A percentile compares a stretch with the other conserved stretches of the same genome.
Evolutionary conservation across 2,329 filamentous ascomycete species (phyloP).

Genomic region (Pseudocercospora cruenta): DNA sequence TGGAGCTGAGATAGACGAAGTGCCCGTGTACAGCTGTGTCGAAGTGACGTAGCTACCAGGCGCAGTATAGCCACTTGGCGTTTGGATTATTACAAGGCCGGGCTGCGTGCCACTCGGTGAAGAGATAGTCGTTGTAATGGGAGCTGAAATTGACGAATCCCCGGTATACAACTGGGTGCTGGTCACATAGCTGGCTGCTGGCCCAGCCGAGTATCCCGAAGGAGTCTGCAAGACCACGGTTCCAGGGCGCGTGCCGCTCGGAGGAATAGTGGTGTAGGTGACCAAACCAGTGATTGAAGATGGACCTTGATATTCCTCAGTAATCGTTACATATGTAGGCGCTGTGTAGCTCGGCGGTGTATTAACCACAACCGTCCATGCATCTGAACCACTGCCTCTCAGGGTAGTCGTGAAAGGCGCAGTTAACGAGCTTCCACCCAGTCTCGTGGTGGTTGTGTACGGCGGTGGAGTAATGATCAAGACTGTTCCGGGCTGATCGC

Average conservation of each 20-base stretch:
- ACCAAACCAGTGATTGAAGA: conserved; percentile 9
- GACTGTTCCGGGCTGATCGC: conserved; percentile 9
- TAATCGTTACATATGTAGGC: conserved; percentile 11
- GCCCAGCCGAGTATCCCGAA: no score
- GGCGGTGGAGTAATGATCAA: conserved; percentile 12
- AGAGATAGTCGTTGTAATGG: neutral
- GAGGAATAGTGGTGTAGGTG: conserved; percentile 11
- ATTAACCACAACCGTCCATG: conserved; percentile 3
- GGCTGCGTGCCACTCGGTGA: neutral
- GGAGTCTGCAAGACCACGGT: neutral
- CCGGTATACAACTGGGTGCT: neutral
- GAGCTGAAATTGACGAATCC: neutral
- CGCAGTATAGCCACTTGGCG: neutral
- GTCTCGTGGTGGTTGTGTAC: neutral
- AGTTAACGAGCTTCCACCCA: conserved; percentile 3
- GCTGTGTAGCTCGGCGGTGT: neutral
- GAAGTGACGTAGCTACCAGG: conserved; percentile 6
- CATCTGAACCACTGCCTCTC: conserved; percentile 5
- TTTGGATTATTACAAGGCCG: conserved; percentile 10
- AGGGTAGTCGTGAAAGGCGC: conserved; percentile 9
- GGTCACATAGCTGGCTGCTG: no score
- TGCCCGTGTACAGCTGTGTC: conserved; percentile 10
- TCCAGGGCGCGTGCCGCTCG: conserved; percentile 12
- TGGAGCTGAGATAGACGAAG: neutral
- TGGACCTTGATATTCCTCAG: conserved; percentile 12